Evolutionary conservation across 768 basidiomycete genomes (phyloP), one percentile per base, ranked within the genome.

Genomic region (Rhodotorula sphaerocarpa): DNA sequence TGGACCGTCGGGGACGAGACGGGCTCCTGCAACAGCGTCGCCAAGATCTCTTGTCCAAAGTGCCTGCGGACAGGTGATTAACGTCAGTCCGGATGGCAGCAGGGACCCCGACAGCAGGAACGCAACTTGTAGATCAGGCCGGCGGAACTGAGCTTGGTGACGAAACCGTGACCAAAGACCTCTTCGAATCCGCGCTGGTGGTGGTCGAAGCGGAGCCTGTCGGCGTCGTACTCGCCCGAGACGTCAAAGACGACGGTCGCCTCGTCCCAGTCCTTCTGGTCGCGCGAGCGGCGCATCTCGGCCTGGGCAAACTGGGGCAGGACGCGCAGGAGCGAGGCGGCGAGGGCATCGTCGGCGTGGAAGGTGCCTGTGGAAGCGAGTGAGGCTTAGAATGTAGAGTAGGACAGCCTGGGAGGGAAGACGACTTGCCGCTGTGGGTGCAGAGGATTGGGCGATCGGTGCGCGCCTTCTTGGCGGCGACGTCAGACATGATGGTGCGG

Each of bases 231-330:
- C 28, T 87, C 81, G 10, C 87, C 91, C 15, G 95, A 92, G 53
- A 99, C 72, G 73, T 99, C 93, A 28, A 97, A 90, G 34, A 99
- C 88, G 72, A 99, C 90, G 74, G 91, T 86, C 75, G 92, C 91
- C 10, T 83, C 79, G 63, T 84, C 84, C 39, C 92, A 80, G 21
- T 84, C 70, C 16, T 78, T 79, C 7, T 85, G 84, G 73, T 90
- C 86, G 45, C 90, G 81, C 44, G 80, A 84, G 43, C 90, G 82
- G 71, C 83, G 84, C 36, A 92, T 71, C 62, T 80, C 84, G 84
- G 70, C 44, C 11, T 51, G 1, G 43, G 80, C 82, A 76, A 87
- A 99, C 14, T 81, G 77, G 23, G 81, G 76, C 3, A 90, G 92
- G 70, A 83, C 83, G 52, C 84, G 84, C 34, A 99, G 79, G 66